Evolutionary conservation across 139 green algal genomes (phyloP).

Genomic region (Coelastrella sp.): DNA sequence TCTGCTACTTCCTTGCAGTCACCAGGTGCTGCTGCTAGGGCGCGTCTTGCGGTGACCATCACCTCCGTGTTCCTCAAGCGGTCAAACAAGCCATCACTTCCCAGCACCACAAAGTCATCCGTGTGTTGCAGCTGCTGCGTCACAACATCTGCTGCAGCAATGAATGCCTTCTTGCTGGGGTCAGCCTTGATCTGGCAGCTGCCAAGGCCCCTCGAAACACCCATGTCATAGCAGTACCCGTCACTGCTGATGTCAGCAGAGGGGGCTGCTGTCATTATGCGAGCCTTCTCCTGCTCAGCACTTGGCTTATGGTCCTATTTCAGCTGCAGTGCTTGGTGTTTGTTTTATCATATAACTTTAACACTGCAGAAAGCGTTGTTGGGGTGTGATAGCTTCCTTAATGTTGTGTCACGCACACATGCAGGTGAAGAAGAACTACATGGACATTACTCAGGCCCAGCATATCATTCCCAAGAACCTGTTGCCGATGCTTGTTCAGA

Average conservation of each 20-base stretch:
- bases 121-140: background rate
- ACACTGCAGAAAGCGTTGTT: too few species aligned
- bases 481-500: background rate
- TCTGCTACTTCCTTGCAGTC: background rate
- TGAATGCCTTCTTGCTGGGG: constrained; percentile 25
- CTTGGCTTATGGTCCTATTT: constrained; percentile 55
- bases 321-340: constrained; percentile 17
- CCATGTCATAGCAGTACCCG: constrained; percentile 49
- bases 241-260: constrained; percentile 3
- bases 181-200: constrained; percentile 29
- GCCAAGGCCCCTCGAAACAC: constrained; percentile 42
- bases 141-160: background rate
- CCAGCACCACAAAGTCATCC: constrained; percentile 72
- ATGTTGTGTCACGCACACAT: too few species aligned
- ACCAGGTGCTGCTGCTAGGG: background rate
- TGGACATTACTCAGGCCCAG: background rate
- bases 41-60: background rate
- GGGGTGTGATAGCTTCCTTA: too few species aligned
- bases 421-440: background rate
- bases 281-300: background rate
- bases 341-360: too few species aligned
- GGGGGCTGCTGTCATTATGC: background rate
- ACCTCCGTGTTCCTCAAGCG: constrained; percentile 43
- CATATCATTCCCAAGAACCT: background rate
- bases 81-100: constrained; percentile 67